phyloP scores from a whole-genome alignment of 176 grass and related monocot species.

The Carex scoparia region DNA sequence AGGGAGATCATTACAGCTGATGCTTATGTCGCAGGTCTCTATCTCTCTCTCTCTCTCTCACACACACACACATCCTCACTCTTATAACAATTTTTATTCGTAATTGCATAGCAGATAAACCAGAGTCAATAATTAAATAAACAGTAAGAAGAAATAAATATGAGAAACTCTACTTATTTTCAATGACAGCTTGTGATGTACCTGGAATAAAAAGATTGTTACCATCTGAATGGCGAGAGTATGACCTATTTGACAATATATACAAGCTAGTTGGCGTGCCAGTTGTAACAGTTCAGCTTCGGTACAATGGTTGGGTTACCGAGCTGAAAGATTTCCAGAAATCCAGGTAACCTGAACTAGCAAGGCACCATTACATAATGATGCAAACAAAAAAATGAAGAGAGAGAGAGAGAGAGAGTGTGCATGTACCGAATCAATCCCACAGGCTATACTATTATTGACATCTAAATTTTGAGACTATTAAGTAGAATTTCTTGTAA shows the following conservation, averaged over 20 bases:
- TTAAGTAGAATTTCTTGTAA: not conserved
- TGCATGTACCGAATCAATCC: not conserved
- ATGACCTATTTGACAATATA: slow-evolving; percentile 91
- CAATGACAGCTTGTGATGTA: slow-evolving; percentile 76
- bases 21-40: slow-evolving; percentile 89
- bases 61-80: not conserved
- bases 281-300: slow-evolving; percentile 95
- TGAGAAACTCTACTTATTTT: slow-evolving; percentile 13
- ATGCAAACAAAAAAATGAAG: not conserved
- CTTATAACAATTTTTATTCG: not conserved
- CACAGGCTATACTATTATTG: not conserved
- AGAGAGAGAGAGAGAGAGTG: not conserved
- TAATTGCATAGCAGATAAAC: not conserved
- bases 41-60: not conserved
- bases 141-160: not conserved
- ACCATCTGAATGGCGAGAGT: slow-evolving; percentile 83
- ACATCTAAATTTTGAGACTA: not conserved
- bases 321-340: slow-evolving; percentile 78
- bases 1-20: slow-evolving; percentile 77
- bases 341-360: slow-evolving; percentile 57
- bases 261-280: slow-evolving; percentile 97
- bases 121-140: not conserved
- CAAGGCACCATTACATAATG: not conserved
- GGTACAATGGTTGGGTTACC: slow-evolving; percentile 99
- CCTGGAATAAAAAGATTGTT: slow-evolving; percentile 93